phyloP scores from a whole-genome alignment of 1,284 basidiomycete genomes.

The Xerocomus nothofagi region DNA sequence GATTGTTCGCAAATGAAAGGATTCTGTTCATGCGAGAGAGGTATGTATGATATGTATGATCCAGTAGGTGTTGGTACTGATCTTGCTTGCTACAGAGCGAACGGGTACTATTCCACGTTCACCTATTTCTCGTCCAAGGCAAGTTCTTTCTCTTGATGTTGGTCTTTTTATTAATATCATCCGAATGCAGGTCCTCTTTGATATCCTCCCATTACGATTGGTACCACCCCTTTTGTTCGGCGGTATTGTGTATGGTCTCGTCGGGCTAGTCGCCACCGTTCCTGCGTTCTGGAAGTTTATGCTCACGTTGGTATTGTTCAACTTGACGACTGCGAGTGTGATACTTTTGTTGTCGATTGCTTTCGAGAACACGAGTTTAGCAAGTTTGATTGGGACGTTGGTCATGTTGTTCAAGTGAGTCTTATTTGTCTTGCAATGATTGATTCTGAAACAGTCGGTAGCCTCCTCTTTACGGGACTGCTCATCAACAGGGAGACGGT shows the following conservation, averaged over 20 bases:
- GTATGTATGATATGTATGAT: constrained; percentile 41
- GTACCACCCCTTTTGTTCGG: constrained; percentile 95
- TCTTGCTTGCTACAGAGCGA: constrained; percentile 57
- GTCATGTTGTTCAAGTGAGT: constrained; percentile 97
- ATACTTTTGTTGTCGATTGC: constrained; percentile 90
- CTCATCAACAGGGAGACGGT: constrained; percentile 93
- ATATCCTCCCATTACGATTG: constrained; percentile 90
- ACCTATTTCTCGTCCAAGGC: constrained; percentile 96
- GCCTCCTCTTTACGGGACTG: constrained; percentile 92
- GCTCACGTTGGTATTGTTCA: constrained; percentile 92
- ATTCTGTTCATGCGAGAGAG: constrained; percentile 96
- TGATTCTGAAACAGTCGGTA: constrained; percentile 35
- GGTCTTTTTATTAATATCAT: neutral
- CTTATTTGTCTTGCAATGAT: neutral
- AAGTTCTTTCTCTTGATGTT: constrained; percentile 6
- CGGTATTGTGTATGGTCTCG: constrained; percentile 90
- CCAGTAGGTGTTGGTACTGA: constrained; percentile 3
- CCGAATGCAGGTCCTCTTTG: constrained; percentile 77
- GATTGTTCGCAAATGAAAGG: constrained; percentile 91
- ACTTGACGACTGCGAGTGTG: constrained; percentile 89
- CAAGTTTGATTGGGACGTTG: constrained; percentile 90
- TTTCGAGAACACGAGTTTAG: constrained; percentile 82
- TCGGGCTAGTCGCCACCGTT: constrained; percentile 90
- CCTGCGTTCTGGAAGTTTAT: constrained; percentile 97
- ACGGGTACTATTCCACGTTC: constrained; percentile 94